phyloP scores from a whole-genome alignment of 1,284 basidiomycete species.

The Apiotrichum brassicae region DNA sequence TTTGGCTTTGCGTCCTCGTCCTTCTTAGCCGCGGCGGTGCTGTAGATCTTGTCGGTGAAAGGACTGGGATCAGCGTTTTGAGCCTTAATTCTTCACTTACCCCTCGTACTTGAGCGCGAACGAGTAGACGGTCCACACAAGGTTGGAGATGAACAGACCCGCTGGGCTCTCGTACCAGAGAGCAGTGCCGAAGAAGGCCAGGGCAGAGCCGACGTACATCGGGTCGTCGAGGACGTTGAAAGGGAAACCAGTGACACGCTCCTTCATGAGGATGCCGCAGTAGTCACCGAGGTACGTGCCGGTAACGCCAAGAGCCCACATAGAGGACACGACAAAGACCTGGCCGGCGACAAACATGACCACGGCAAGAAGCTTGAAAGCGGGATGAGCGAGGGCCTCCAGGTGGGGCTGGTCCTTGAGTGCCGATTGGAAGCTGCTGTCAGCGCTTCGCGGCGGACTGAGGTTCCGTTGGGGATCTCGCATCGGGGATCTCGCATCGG shows the following conservation, averaged over 20 bases:
- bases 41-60: constrained; percentile 49
- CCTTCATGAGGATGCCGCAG: constrained; percentile 96
- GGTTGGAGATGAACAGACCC: constrained; percentile 65
- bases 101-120: constrained; percentile 82
- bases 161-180: constrained; percentile 80
- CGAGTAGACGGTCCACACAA: constrained; percentile 74
- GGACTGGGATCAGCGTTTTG: constrained; percentile 27
- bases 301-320: constrained; percentile 85
- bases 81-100: constrained; percentile 48
- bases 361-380: constrained; percentile 58
- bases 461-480: too few species aligned
- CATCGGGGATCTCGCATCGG: too few species aligned
- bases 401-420: constrained; percentile 37
- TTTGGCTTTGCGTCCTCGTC: not conserved
- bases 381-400: constrained; percentile 53
- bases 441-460: too few species aligned
- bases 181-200: constrained; percentile 76
- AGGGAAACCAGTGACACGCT: constrained; percentile 70
- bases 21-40: constrained; percentile 16
- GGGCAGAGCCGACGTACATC: constrained; percentile 90
- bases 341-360: constrained; percentile 67
- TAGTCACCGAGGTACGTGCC: constrained; percentile 90
- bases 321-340: constrained; percentile 76
- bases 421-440: constrained; percentile 36
- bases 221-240: constrained; percentile 91